These are phyloP conservation scores for Huntiella decipiens DNA, from an alignment of 2,329 filamentous ascomycete species.

Conservation along the genomic window DNA sequence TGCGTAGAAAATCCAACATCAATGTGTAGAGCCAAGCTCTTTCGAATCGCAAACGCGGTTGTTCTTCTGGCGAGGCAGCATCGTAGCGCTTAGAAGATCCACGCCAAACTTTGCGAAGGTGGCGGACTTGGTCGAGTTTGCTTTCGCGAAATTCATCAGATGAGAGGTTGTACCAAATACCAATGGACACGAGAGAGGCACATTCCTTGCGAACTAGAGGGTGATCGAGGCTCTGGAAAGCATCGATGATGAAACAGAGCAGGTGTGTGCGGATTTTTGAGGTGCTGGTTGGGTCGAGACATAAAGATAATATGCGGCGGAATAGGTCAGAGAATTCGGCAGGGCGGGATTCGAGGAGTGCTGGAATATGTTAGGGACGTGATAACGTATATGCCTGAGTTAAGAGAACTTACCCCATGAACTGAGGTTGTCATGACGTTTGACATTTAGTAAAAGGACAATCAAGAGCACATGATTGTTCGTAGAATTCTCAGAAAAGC, in stretches of 20 bases:
- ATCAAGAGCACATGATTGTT: constrained; percentile 84
- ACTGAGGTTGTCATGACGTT: constrained; percentile 68
- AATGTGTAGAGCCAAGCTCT: constrained; percentile 83
- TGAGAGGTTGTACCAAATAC: constrained; percentile 85
- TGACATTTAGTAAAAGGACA: constrained; percentile 69
- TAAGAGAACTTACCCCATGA: constrained; percentile 50
- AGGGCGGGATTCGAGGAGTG: constrained; percentile 56
- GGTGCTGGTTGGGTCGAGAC: constrained; percentile 49
- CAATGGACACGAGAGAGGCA: constrained; percentile 82
- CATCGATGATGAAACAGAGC: constrained; percentile 74
- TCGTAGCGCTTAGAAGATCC: constrained; percentile 75
- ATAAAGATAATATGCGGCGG: constrained; percentile 75
- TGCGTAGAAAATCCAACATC: constrained; percentile 60
- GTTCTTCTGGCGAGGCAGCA: constrained; percentile 58
- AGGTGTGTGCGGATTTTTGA: constrained; percentile 56
- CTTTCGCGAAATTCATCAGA: constrained; percentile 55
- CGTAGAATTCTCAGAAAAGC: constrained; percentile 70
- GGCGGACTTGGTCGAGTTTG: constrained; percentile 51
- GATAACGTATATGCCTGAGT: background rate
- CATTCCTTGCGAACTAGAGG: constrained; percentile 86
- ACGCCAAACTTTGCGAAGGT: constrained; percentile 77
- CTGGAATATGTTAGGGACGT: constrained; percentile 22
- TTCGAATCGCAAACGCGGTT: constrained; percentile 73
- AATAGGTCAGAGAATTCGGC: constrained; percentile 79
- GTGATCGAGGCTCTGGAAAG: constrained; percentile 87